A percentile compares a stretch with the other conserved stretches of the same genome.
Conservation (phyloP, 225 moss, liverwort and hornwort genomes). For the Straminergon stramineum region DNA sequence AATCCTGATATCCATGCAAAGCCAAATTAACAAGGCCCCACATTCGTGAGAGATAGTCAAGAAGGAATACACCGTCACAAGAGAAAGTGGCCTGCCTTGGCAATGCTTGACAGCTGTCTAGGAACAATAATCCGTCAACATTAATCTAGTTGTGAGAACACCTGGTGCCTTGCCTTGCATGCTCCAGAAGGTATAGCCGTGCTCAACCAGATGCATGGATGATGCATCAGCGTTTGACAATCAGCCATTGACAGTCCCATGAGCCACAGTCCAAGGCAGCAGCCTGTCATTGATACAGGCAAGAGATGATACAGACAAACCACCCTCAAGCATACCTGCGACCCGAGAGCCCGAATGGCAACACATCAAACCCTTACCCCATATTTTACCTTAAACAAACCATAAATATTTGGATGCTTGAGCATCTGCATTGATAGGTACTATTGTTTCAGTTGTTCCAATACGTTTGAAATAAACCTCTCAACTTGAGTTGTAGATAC, state of each 20-base stretch:
- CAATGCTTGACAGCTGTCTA: conserved; percentile 23
- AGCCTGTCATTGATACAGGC: conserved; percentile 81
- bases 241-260: conserved; percentile 92
- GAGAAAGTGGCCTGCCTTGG: conserved; percentile 37
- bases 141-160: conserved; percentile 64
- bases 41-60: conserved; percentile 26
- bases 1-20: conserved; percentile 22
- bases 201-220: conserved; percentile 84
- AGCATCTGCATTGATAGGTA: neutral
- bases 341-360: conserved; percentile 90
- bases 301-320: conserved; percentile 91
- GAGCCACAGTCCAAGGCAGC: conserved; percentile 86
- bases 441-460: neutral
- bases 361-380: conserved; percentile 87
- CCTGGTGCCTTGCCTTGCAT: conserved; percentile 99
- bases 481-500: neutral
- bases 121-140: conserved; percentile 37
- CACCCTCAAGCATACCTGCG: conserved; percentile 96
- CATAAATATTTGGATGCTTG: conserved; percentile 12
- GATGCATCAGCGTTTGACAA: conserved; percentile 82
- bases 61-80: conserved; percentile 39
- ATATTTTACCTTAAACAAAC: conserved; percentile 43
- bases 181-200: conserved; percentile 88
- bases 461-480: neutral
- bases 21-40: conserved; percentile 15